A percentile compares a stretch with the other conserved stretches of the same genome.
These are phyloP conservation scores for Elsinoe perseae DNA, from an alignment of 2,329 filamentous ascomycete genomes.

Conservation along the genomic window DNA sequence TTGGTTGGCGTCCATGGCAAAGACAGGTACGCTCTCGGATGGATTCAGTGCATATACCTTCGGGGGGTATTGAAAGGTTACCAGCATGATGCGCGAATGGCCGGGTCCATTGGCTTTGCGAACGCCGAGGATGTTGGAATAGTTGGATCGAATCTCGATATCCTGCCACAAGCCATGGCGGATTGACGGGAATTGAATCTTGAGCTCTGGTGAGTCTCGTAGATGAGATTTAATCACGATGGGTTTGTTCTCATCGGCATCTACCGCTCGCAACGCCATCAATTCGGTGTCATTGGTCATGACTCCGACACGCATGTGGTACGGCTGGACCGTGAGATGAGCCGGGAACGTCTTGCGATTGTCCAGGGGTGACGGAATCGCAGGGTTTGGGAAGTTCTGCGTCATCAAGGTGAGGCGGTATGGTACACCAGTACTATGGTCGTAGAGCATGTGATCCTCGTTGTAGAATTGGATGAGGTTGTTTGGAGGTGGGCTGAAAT, in stretches of 20 bases:
- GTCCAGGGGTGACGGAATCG: constrained; percentile 8
- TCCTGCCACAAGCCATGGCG: background rate
- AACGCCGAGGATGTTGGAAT: constrained; percentile 1
- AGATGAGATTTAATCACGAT: constrained; percentile 15
- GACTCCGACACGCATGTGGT: constrained; percentile 54
- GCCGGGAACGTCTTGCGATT: constrained; percentile 15
- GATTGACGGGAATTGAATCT: constrained; percentile 17
- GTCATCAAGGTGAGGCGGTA: background rate
- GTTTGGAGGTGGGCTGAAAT: constrained; percentile 14
- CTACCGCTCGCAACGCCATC: constrained; percentile 50
- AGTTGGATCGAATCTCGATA: constrained; percentile 3
- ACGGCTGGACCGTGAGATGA: constrained; percentile 20
- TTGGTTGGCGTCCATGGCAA: constrained; percentile 41
- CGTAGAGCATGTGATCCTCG: background rate
- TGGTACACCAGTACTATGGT: background rate
- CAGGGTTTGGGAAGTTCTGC: background rate
- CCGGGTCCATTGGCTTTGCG: background rate
- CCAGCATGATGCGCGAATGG: constrained; percentile 23
- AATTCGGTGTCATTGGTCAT: constrained; percentile 48
- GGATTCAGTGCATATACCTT: constrained; percentile 32
- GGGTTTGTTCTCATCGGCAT: background rate
- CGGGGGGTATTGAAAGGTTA: constrained; percentile 34
- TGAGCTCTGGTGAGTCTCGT: constrained; percentile 11
- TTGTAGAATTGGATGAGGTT: background rate
- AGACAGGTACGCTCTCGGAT: constrained; percentile 36